phyloP scores from a whole-genome alignment of 2,329 filamentous ascomycete genomes.

The Ophiocordyceps camponoti-saundersi region DNA sequence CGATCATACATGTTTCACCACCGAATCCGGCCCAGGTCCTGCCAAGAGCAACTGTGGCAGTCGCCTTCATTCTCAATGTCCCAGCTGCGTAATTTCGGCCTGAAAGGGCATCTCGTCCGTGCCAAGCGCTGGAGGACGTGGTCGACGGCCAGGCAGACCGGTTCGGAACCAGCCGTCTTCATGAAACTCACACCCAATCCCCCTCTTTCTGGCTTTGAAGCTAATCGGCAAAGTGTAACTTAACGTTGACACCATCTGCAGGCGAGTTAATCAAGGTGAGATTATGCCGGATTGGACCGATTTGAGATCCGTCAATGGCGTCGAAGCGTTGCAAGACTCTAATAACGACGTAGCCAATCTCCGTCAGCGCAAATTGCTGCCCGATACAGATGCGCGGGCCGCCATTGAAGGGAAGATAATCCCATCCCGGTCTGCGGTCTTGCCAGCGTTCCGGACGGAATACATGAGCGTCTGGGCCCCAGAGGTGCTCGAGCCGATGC shows the following conservation, averaged over 20 bases:
- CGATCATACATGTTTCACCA: no score
- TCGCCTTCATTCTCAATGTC: no score
- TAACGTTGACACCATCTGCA: conserved; percentile 7
- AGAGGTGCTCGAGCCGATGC: conserved; percentile 20
- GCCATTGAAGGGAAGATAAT: conserved; percentile 11
- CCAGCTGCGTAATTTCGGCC: no score
- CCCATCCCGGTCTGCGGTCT: conserved; percentile 9
- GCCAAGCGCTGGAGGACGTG: no score
- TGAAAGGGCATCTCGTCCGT: no score
- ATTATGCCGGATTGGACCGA: conserved; percentile 5
- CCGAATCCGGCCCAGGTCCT: no score
- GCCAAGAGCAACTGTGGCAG: no score
- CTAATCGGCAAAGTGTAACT: conserved; percentile 6
- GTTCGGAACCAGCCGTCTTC: no score
- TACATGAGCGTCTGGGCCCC: conserved; percentile 19
- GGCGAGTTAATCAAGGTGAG: conserved; percentile 7
- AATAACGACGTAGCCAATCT: conserved; percentile 8
- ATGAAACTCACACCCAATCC: no score
- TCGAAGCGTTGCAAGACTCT: conserved; percentile 8
- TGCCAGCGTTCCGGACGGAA: conserved; percentile 24
- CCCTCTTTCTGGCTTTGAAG: no score
- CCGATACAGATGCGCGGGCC: conserved; percentile 12
- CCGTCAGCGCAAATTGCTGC: conserved; percentile 11
- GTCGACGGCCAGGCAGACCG: no score
- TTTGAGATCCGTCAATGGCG: conserved; percentile 5